Evolutionary conservation across 176 grass and related monocot genomes (phyloP), one percentile per base, ranked within the genome.

Genomic region (Tuctoria greenei): DNA sequence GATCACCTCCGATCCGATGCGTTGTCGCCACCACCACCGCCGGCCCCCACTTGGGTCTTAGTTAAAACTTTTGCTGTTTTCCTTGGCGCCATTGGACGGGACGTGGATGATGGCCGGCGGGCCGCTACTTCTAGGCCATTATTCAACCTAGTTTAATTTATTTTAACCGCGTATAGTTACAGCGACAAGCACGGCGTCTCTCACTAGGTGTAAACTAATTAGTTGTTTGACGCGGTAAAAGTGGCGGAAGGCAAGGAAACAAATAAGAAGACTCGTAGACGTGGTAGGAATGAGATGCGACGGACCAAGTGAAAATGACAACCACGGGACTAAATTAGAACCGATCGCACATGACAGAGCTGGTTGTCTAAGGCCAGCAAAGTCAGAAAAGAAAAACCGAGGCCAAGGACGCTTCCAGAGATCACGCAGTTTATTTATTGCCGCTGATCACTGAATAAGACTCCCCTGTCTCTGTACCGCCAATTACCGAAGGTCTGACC

Each of bases 391-490:
- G 60, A 46, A 78, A 82, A 73, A 10, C 9, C 8, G 43, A 13
- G 24, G 40, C 31, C 41, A 58, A 51, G 47, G 24, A 75, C 73
- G 69, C 21, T 20, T 20, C 2, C 21, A 54, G 20, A 20, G 41
- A 86, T 81, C 25, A 55, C 63, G 8, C 67, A 42, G 17, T 85
- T 85, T 80, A 80, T 85, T 85, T 80, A 80, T 52, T 74, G 8
- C 54, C 4, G 54, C 34, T 67, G 57, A 31, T 82, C 81, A 61
- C 60, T 82, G 67, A 66, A 82, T 77, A 73, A 78, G 85, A 78
- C 73, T 45, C 51, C 51, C 10, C 20, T 54, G 20, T 55, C 64
- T 46, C 3, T 31, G 31, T 31, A n/a, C n/a, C n/a, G n/a, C n/a
- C n/a, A 31, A 13, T 40, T 76, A 75, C 41, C 79, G 14, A n/a